phyloP scores from a whole-genome alignment of 805 yeast species.

The Kodamaea kaohsiungensis region DNA sequence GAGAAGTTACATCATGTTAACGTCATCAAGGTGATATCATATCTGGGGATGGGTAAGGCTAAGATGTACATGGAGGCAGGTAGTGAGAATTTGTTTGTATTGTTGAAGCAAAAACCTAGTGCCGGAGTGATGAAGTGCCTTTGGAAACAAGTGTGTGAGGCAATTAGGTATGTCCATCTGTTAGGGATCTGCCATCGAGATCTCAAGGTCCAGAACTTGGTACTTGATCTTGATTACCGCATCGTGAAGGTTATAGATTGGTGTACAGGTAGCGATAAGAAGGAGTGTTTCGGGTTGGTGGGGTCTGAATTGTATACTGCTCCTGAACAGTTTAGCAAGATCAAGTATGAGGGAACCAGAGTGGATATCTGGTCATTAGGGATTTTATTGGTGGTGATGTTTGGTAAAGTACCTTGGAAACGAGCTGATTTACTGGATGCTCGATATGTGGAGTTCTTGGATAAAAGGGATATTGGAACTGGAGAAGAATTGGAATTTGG shows the following conservation, averaged over 20 bases:
- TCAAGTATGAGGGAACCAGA: conserved; percentile 41
- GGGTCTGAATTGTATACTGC: conserved; percentile 49
- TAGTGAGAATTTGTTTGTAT: conserved; percentile 14
- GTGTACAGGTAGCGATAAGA: conserved; percentile 22
- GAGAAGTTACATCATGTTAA: conserved; percentile 28
- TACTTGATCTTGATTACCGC: conserved; percentile 27
- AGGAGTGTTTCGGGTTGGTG: conserved; percentile 43
- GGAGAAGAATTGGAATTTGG: neutral
- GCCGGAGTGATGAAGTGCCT: conserved; percentile 25
- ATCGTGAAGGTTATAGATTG: conserved; percentile 48
- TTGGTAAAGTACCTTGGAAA: conserved; percentile 49
- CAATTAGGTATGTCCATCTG: conserved; percentile 40
- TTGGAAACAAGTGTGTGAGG: conserved; percentile 44
- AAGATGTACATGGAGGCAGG: conserved; percentile 37
- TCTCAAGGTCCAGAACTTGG: conserved; percentile 49
- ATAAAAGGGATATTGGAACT: neutral
- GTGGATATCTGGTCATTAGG: conserved; percentile 56
- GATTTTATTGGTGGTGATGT: conserved; percentile 37
- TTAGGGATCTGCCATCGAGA: conserved; percentile 48
- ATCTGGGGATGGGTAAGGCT: conserved; percentile 23
- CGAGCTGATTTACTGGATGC: conserved; percentile 32
- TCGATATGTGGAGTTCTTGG: conserved; percentile 19
- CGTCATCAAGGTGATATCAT: conserved; percentile 36
- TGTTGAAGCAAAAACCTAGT: conserved; percentile 10
- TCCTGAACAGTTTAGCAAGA: conserved; percentile 43